Percentiles rank a stretch among this genome's conserved stretches.
These are phyloP conservation scores for Eucalyptus coolabah DNA, from an alignment of 345 rosid species.

Conservation along the genomic window DNA sequence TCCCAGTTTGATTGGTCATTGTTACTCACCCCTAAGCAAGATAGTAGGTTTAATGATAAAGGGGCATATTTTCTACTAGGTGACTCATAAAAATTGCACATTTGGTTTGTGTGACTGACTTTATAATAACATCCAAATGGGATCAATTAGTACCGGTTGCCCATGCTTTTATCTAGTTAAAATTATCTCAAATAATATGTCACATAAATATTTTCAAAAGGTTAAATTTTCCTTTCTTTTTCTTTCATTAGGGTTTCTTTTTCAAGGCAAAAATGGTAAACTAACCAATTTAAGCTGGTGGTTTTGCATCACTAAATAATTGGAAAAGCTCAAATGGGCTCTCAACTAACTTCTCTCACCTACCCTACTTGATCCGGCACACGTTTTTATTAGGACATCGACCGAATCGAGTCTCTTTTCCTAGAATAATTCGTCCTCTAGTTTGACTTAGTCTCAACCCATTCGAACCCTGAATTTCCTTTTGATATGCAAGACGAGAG, in stretches of 20 bases:
- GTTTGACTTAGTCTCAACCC: neutral
- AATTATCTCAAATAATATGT: neutral
- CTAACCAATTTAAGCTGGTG: neutral
- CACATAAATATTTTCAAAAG: neutral
- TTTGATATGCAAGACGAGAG: neutral
- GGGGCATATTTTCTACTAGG: neutral
- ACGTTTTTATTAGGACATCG: neutral
- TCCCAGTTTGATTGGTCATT: neutral
- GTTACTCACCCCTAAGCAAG: neutral
- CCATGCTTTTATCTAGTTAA: neutral
- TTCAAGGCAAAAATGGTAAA: neutral
- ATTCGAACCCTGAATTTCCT: neutral
- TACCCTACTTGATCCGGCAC: neutral
- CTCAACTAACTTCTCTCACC: neutral
- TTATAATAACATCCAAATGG: neutral
- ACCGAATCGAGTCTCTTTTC: neutral
- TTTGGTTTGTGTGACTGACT: accelerated
- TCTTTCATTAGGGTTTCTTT: neutral
- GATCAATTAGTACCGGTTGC: neutral
- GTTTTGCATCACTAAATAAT: neutral
- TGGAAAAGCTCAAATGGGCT: neutral
- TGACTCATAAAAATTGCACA: neutral
- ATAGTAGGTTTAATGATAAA: neutral
- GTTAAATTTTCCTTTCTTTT: neutral
- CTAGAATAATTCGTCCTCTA: neutral